These are phyloP conservation scores for Ambrosia artemisiifolia DNA, from an alignment of 129 eudicot species.

Conservation along the genomic window DNA sequence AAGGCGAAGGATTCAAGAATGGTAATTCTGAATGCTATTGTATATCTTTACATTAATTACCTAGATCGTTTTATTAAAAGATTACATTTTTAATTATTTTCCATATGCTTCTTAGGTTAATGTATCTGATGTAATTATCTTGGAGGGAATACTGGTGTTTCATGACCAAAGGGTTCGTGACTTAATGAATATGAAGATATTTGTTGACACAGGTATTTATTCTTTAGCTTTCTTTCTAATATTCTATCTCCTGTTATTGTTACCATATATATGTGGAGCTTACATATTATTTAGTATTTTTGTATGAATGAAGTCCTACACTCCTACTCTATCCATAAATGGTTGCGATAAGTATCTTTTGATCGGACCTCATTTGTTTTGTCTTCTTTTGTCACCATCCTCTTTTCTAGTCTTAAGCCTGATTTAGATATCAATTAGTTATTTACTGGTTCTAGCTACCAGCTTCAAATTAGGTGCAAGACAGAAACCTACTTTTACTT, in stretches of 20 bases:
- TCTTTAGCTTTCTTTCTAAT: not conserved
- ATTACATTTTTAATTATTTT: not conserved
- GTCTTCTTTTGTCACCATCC: not conserved
- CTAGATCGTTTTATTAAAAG: not conserved
- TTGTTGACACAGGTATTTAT: constrained; percentile 67
- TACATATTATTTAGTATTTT: not conserved
- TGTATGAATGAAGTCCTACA: not conserved
- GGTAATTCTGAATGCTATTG: not conserved
- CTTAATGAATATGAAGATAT: constrained; percentile 90
- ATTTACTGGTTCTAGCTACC: not conserved
- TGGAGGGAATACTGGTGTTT: constrained; percentile 91
- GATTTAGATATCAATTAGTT: not conserved
- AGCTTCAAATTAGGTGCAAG: not conserved
- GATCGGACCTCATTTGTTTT: not conserved
- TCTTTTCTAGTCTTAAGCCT: not conserved
- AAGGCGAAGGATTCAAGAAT: not conserved
- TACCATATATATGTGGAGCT: too few relatives aligned
- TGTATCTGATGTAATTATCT: constrained; percentile 83
- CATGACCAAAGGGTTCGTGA: constrained; percentile 85
- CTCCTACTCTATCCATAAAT: not conserved
- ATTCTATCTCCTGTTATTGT: too few relatives aligned
- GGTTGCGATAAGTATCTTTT: not conserved
- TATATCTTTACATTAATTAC: not conserved
- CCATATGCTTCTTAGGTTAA: constrained; percentile 49
- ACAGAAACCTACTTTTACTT: not conserved